These are phyloP conservation scores for Caryopteris hybrid DNA, from an alignment of 305 asterid species.

Conservation along the genomic window DNA sequence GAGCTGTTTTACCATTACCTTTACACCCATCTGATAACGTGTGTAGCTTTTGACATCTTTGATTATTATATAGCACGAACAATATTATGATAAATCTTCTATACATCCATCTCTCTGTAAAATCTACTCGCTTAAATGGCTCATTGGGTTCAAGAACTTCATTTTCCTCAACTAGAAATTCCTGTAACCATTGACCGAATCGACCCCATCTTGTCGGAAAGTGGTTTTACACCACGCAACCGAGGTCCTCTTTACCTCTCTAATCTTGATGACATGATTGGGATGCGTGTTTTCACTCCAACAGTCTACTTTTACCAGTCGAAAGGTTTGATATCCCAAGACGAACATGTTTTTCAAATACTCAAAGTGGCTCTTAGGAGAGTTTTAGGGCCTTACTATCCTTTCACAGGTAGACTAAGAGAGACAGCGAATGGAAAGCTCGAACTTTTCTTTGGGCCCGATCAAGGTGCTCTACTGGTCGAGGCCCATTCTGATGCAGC, in stretches of 20 bases:
- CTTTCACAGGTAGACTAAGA: slow-evolving; percentile 78
- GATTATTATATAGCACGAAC: background rate
- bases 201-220: slow-evolving; percentile 38
- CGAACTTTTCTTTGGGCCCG: slow-evolving; percentile 63
- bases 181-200: slow-evolving; percentile 48
- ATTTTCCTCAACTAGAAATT: slow-evolving; percentile 55
- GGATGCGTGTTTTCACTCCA: slow-evolving; percentile 80
- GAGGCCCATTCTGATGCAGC: slow-evolving; percentile 60
- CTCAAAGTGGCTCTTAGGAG: slow-evolving; percentile 55
- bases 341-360: slow-evolving; percentile 23
- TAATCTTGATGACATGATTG: slow-evolving; percentile 76
- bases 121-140: slow-evolving; percentile 36
- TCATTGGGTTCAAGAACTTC: slow-evolving; percentile 61
- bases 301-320: slow-evolving; percentile 63
- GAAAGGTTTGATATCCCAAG: background rate
- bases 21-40: slow-evolving; percentile 20
- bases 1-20: slow-evolving; percentile 18
- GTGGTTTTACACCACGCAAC: slow-evolving; percentile 21
- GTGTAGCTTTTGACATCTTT: slow-evolving; percentile 13
- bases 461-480: slow-evolving; percentile 74
- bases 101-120: slow-evolving; percentile 8
- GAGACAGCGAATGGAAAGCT: slow-evolving; percentile 63
- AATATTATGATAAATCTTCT: slow-evolving; percentile 11
- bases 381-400: slow-evolving; percentile 73
- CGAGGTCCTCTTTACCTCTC: slow-evolving; percentile 73